A percentile compares a stretch with the other conserved stretches of the same genome.
Evolutionary conservation across 139 green algal species (phyloP).

Genomic region (Chlamydomonas sphaeroides): DNA sequence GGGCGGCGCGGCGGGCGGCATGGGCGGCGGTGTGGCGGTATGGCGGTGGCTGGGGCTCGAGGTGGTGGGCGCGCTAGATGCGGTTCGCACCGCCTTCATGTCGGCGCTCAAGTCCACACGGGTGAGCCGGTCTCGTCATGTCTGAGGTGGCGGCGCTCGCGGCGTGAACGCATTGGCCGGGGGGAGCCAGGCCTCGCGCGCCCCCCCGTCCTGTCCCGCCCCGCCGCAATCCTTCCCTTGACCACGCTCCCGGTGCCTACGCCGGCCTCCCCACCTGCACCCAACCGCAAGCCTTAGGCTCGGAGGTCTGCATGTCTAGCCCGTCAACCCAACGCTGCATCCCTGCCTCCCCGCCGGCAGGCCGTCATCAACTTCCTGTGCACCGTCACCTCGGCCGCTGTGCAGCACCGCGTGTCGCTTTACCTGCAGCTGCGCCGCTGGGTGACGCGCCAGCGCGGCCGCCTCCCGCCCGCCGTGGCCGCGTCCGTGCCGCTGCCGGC

Average conservation of each 20-base stretch:
- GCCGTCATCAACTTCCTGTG: constrained; percentile 47
- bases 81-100: constrained; percentile 13
- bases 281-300: no score
- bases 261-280: no score
- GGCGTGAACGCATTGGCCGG: no score
- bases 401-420: constrained; percentile 52
- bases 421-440: constrained; percentile 44
- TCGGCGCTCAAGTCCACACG: constrained; percentile 19
- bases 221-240: no score
- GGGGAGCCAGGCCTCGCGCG: no score
- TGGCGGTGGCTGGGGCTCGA: constrained; percentile 35
- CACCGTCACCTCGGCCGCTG: constrained; percentile 18
- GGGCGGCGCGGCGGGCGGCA: neutral
- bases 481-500: constrained; percentile 26
- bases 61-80: constrained; percentile 21
- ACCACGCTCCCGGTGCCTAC: no score
- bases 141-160: no score
- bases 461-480: constrained; percentile 23
- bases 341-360: neutral
- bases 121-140: no score
- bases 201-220: no score
- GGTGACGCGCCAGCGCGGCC: constrained; percentile 13
- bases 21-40: constrained; percentile 6
- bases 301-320: neutral
- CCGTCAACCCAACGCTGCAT: neutral